These are phyloP conservation scores for Diplocarpon rosae DNA, from an alignment of 2,329 filamentous ascomycete species.

Conservation along the genomic window DNA sequence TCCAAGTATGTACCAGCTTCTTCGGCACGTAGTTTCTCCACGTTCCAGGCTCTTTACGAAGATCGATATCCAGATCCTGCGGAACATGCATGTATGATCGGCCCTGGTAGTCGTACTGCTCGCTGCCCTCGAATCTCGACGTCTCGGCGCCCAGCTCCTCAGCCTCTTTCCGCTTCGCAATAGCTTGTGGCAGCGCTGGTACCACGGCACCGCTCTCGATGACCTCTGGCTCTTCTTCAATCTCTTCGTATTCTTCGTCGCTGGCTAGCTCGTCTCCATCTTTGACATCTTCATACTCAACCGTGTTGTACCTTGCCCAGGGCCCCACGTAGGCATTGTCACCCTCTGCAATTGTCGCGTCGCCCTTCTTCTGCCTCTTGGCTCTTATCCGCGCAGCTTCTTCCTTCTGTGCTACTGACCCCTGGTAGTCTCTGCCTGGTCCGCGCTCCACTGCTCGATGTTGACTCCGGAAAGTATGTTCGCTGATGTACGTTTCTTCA, in stretches of 20 bases:
- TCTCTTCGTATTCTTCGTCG: constrained; percentile 68
- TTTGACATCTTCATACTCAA: constrained; percentile 63
- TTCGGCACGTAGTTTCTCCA: constrained; percentile 88
- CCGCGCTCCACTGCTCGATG: constrained; percentile 73
- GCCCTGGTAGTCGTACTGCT: constrained; percentile 86
- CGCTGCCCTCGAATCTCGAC: constrained; percentile 73
- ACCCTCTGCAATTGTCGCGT: constrained; percentile 74
- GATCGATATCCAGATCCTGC: constrained; percentile 76
- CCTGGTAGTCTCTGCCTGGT: constrained; percentile 44
- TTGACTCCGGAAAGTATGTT: constrained; percentile 78
- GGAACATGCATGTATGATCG: constrained; percentile 97
- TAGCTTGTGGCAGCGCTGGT: constrained; percentile 41
- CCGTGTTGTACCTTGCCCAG: constrained; percentile 74
- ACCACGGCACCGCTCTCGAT: constrained; percentile 53
- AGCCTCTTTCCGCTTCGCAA: constrained; percentile 44
- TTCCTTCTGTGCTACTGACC: constrained; percentile 52
- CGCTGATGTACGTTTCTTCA: constrained; percentile 79
- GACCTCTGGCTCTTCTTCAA: constrained; percentile 61
- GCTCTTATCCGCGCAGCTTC: constrained; percentile 55
- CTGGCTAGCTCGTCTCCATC: constrained; percentile 65
- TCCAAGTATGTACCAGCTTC: constrained; percentile 86
- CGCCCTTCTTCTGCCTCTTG: constrained; percentile 77
- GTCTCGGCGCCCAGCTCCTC: constrained; percentile 62
- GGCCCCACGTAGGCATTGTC: constrained; percentile 84
- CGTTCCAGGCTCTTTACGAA: constrained; percentile 70